Base-by-base conservation (phyloP, 305 asterid species). In the Ilex paraguariensis region DNA sequence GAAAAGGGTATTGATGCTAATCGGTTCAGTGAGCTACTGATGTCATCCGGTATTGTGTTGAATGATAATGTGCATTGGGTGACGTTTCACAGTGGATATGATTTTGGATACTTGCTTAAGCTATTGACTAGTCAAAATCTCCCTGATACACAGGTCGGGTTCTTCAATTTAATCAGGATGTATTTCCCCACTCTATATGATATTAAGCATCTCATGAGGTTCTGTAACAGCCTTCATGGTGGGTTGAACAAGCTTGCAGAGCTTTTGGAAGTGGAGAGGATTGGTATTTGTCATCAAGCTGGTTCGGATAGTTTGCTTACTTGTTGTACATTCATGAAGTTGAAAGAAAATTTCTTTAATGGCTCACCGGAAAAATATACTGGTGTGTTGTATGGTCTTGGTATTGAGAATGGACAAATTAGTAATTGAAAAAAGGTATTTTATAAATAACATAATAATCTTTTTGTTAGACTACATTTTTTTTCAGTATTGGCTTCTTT, bases 241-340 rank as follows among this genome's bases (percentile, higher is more conserved):
- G 77, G 81, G 30, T 67, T 75, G 65, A 54, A 71, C 73, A 64
- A 63, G 63, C 76, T 70, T 53, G 76, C 76, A 33, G 70, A 70
- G 58, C 68, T 54, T 48, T 56, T 70, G 67, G 67, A 53, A 5
- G 77, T 71, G 57, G 77, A 71, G 57, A 50, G 81, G 12, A 21
- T 75, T 5, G 81, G 81, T 13, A 67, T 66, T 56, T 57, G 70
- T 58, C 81, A 75, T 71, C 81, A 75, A 59, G 77, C 81, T 62
- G 81, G 81, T 65, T 76, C 81, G 0, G 77, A 76, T 62, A 76
- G 81, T 65, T 55, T 76, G 66, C 77, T 76, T 42, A 72, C 81
- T 42, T 68, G 66, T 62, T 62, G 65, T 72, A 68, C 81, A 54
- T 76, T 76, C 68, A 53, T 76, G 64, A 72, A 65, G 73, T 56